phyloP scores from a whole-genome alignment of 202 grass and related monocot genomes.

The Bolboschoenoplectus hybrid region DNA sequence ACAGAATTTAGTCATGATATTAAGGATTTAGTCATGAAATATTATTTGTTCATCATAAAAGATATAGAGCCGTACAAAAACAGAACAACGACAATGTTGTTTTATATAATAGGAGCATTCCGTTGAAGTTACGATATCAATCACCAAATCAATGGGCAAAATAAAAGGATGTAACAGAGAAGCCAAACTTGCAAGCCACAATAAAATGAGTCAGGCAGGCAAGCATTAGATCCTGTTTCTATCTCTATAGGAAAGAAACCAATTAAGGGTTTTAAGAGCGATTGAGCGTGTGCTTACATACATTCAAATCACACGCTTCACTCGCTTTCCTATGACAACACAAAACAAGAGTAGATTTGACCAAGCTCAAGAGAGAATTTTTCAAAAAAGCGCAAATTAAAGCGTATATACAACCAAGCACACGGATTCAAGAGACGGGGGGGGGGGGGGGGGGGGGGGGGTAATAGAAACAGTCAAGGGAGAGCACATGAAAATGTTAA shows the following conservation, averaged over 20 bases:
- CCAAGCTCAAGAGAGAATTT: not conserved
- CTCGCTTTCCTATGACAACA: slow-evolving; percentile 37
- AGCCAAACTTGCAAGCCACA: slow-evolving; percentile 42
- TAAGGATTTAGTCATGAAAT: not conserved
- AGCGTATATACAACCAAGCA: not conserved
- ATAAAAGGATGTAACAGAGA: slow-evolving; percentile 39
- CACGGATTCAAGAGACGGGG: not conserved
- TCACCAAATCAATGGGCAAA: not conserved
- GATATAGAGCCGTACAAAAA: not conserved
- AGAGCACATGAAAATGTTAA: not conserved
- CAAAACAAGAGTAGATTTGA: not conserved
- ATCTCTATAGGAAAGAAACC: slow-evolving; percentile 40
- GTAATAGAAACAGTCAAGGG: not conserved
- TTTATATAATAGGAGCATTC: not conserved
- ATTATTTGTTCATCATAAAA: not conserved
- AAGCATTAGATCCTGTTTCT: slow-evolving; percentile 43
- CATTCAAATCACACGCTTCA: slow-evolving; percentile 35
- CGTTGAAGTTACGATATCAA: not conserved
- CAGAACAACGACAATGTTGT: not conserved
- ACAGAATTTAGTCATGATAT: too few species aligned
- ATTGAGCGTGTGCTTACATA: slow-evolving; percentile 16
- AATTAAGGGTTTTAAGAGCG: slow-evolving; percentile 26
- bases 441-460: too few species aligned
- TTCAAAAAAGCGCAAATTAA: not conserved
- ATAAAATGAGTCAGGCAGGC: slow-evolving; percentile 26